Evolutionary conservation across 2,329 filamentous ascomycete species (phyloP).

Genomic region (Claviceps purpurea): DNA sequence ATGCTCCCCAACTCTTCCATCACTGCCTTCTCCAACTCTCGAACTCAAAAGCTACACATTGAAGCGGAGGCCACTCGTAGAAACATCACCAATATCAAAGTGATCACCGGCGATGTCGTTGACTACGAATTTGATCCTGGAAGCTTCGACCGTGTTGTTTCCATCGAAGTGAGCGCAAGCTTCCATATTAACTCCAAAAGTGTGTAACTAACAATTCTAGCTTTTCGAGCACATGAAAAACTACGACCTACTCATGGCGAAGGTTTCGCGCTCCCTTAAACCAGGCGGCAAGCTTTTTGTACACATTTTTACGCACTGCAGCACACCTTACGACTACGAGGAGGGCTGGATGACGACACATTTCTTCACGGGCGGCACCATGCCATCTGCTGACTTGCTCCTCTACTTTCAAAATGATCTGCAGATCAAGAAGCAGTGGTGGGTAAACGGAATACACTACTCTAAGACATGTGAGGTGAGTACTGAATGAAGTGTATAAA

Average conservation of each 20-base stretch:
- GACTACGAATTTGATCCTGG: constrained; percentile 48
- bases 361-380: constrained; percentile 62
- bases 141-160: constrained; percentile 51
- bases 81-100: constrained; percentile 44
- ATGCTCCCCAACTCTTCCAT: constrained; percentile 47
- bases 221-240: constrained; percentile 71
- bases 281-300: constrained; percentile 54
- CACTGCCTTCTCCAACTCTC: constrained; percentile 57
- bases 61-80: constrained; percentile 42
- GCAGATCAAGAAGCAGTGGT: constrained; percentile 50
- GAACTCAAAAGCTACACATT: constrained; percentile 55
- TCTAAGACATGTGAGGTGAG: constrained; percentile 54
- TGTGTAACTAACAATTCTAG: constrained; percentile 18
- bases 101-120: constrained; percentile 55
- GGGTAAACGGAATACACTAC: constrained; percentile 56
- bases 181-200: background rate
- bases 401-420: constrained; percentile 54
- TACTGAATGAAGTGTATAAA: constrained; percentile 2
- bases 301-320: constrained; percentile 52
- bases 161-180: constrained; percentile 36
- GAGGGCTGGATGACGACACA: constrained; percentile 62
- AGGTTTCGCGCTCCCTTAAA: constrained; percentile 45
- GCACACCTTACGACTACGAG: constrained; percentile 57
- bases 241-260: constrained; percentile 53
- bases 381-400: constrained; percentile 54